Conservation (phyloP, 2,329 filamentous ascomycete species). For the Verticillium klebahnii region DNA sequence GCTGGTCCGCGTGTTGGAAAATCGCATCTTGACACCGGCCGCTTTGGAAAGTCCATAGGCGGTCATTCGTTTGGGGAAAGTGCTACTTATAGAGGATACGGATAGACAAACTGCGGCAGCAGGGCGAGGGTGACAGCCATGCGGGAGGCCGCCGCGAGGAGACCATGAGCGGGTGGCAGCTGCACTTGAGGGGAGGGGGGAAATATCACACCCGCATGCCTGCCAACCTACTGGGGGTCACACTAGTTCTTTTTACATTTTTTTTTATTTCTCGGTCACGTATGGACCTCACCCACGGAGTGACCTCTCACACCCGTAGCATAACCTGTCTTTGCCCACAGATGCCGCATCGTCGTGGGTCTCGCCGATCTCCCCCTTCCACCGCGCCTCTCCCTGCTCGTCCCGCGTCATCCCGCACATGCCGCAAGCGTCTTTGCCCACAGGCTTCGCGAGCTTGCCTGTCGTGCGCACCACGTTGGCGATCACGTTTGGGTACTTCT, state of each 20-base stretch:
- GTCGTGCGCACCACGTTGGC: conserved; percentile 92
- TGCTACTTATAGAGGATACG: conserved; percentile 1
- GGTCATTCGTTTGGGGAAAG: neutral
- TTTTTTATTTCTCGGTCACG: neutral
- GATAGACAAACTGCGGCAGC: neutral
- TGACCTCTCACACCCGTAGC: conserved; percentile 71
- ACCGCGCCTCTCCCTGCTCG: conserved; percentile 57
- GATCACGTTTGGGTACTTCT: conserved; percentile 84
- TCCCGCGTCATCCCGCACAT: conserved; percentile 67
- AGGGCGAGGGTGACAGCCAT: neutral
- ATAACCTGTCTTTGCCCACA: conserved; percentile 39
- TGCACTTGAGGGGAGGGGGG: neutral
- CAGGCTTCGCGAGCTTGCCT: conserved; percentile 64
- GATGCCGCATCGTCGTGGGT: conserved; percentile 16
- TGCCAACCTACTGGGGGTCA: neutral
- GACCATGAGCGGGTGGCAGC: neutral
- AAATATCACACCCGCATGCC: neutral
- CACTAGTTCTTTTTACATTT: neutral
- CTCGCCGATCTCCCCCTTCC: conserved; percentile 57
- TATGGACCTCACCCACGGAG: conserved; percentile 37
- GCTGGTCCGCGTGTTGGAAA: conserved; percentile 75
- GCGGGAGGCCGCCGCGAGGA: conserved; percentile 2
- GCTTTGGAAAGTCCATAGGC: conserved; percentile 23
- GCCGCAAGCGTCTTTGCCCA: conserved; percentile 45
- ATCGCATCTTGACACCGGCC: conserved; percentile 41